Evolutionary conservation across 306 rosid genomes (phyloP), one percentile per base, ranked within the genome.

Genomic region (Vigna trinervia): DNA sequence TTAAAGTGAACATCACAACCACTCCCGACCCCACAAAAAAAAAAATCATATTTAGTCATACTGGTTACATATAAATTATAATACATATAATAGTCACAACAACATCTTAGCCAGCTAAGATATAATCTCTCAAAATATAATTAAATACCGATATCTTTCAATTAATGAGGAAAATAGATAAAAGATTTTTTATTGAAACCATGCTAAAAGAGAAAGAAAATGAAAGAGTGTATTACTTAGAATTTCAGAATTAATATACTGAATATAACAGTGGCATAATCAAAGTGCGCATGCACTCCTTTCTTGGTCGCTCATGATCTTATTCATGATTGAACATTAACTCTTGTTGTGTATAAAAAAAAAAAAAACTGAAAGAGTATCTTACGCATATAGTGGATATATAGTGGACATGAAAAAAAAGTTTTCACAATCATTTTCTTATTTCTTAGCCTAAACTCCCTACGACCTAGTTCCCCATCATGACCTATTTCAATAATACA

Each of bases 1-100:
- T 63, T 63, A 63, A 38, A 20, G 65, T 22, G 65, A 23, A 76
- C 73, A 52, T 76, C 54, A 50, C 80, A 76, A 22, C 80, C 80
- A 76, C 80, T 76, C 7, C 19, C 0, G 74, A 53, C 54, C 64
- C 80, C 65, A 15, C 1, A 41, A 7, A 64, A 26, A 26, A 26
- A 26, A 26, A 0, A 26, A 2, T 26, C 28, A 26, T 26, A 26
- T 26, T 26, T 73, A 38, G 56, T 38, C 41, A 57, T 53, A 36
- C 32, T 14, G 41, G 23, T 8, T 22, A 22, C 1, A 22, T 22
- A 22, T 48, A 17, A 17, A 17, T 17, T 17, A 17, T 17, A 17
- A 17, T 17, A 12, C 56, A 38, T 56, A 20, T 56, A 39, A 38
- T 54, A 39, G 54, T 14, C 66, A 6, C 10, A 14, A 53, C 52